Evolutionary conservation across 2,329 filamentous ascomycete species (phyloP), one percentile per base, ranked within the genome.

Genomic region (Hymenoscyphus linearis): DNA sequence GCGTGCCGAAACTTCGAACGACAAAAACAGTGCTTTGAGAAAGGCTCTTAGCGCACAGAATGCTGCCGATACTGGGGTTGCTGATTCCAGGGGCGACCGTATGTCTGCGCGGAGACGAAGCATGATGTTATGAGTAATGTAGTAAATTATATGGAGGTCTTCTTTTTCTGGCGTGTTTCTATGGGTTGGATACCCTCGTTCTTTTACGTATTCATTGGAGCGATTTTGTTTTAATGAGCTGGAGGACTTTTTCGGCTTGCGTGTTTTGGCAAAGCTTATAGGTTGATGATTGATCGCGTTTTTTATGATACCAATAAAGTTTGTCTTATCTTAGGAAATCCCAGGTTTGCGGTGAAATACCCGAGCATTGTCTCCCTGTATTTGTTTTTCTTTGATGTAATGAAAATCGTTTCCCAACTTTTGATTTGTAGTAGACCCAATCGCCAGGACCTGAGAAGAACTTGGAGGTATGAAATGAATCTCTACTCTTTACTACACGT

Each of bases 111-210:
- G 72, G 52, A 70, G 72, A 57, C 67, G 70, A 62, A 74, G 72
- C 57, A 74, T 72, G 72, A 73, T 74, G 71, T 64, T 73, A 72
- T 74, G 68, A 72, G 66, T 61, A 56, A 65, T 69, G 34, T 47
- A 47, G 40, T 40, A 18, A 40, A 31, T 31, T 31, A 9, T 31
- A 31, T 31, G 27, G 53, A 13, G 53, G n/a, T 6, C 36, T 37
- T 37, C 34, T 57, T 35, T 40, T 25, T 14, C 22, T 57, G 18
- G 14, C n/a, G 37, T 36, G 55, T 47, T 50, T 50, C 18, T 26
- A 10, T 13, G 40, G 55, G 35, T 36, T 57, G 35, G 36, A 26
- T 27, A n/a, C 25, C 10, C 9, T 22, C 7, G 5, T 16, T 22
- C 14, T 44, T 9, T 25, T 47, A 12, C n/a, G 18, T 47, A 18